These are phyloP conservation scores for Zarea fungicola DNA, from an alignment of 2,329 filamentous ascomycete species.

Conservation along the genomic window DNA sequence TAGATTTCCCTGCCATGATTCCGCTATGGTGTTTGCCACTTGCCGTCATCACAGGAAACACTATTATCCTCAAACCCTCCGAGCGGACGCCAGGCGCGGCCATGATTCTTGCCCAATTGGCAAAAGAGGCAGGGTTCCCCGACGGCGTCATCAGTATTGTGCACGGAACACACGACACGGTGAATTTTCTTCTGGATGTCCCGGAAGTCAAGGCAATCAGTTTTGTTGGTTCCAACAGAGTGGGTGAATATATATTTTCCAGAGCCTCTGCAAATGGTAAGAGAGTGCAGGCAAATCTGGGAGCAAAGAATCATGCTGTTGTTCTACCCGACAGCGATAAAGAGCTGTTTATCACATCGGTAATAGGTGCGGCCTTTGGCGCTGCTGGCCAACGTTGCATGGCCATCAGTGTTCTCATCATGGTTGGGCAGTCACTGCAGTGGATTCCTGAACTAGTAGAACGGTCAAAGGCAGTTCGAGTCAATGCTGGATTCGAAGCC, in stretches of 20 bases:
- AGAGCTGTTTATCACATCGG: conserved; percentile 81
- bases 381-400: conserved; percentile 83
- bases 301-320: conserved; percentile 83
- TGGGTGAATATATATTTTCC: conserved; percentile 79
- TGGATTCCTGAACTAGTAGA: conserved; percentile 77
- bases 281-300: conserved; percentile 81
- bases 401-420: conserved; percentile 77
- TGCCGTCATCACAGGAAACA: conserved; percentile 79
- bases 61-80: conserved; percentile 77
- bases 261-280: conserved; percentile 80
- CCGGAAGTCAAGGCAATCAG: conserved; percentile 80
- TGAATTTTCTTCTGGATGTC: conserved; percentile 82
- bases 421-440: conserved; percentile 78
- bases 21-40: conserved; percentile 87
- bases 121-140: conserved; percentile 75
- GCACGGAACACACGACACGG: conserved; percentile 75
- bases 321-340: conserved; percentile 84
- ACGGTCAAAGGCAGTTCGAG: conserved; percentile 64
- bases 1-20: conserved; percentile 89
- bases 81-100: conserved; percentile 79
- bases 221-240: conserved; percentile 84
- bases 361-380: conserved; percentile 78
- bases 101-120: conserved; percentile 80
- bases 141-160: conserved; percentile 78
- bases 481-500: conserved; percentile 76